These are phyloP conservation scores for Polytrichum formosum DNA, from an alignment of 225 moss, liverwort and hornwort genomes.

Conservation along the genomic window DNA sequence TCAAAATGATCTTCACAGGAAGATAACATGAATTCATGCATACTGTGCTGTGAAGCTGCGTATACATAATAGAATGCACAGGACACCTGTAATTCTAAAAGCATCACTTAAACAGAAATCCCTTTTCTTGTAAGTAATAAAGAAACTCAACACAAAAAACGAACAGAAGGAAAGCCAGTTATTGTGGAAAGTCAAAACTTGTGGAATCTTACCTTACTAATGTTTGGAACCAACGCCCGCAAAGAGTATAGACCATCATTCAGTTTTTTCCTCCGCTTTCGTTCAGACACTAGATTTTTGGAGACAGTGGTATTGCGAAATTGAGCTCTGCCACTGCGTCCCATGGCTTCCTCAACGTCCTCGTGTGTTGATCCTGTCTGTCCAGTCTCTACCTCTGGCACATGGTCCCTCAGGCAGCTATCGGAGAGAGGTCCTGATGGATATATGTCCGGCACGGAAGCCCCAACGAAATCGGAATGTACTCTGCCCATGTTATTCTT, in stretches of 20 bases:
- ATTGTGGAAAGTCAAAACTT: no score
- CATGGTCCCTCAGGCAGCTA: background rate
- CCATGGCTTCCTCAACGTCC: slow-evolving; percentile 13
- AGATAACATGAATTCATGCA: background rate
- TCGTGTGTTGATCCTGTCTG: slow-evolving; percentile 4
- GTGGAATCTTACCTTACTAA: slow-evolving; percentile 19
- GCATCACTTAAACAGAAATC: no score
- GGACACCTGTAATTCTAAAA: no score
- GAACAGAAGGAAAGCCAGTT: no score
- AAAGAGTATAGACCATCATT: slow-evolving; percentile 24
- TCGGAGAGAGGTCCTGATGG: background rate
- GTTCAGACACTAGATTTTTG: slow-evolving; percentile 27
- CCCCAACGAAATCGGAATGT: background rate
- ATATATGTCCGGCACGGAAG: background rate
- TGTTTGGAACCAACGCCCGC: slow-evolving; percentile 29
- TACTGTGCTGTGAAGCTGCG: background rate
- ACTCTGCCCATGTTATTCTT: background rate
- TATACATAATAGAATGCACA: background rate
- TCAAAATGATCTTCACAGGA: background rate
- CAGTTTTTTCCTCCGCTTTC: slow-evolving; percentile 27
- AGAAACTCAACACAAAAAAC: no score
- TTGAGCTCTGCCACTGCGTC: background rate
- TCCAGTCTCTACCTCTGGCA: slow-evolving; percentile 7
- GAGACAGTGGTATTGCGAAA: slow-evolving; percentile 5
- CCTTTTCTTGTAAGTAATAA: no score